phyloP scores from a whole-genome alignment of 2,329 filamentous ascomycete genomes.

The Fulvia fulva region DNA sequence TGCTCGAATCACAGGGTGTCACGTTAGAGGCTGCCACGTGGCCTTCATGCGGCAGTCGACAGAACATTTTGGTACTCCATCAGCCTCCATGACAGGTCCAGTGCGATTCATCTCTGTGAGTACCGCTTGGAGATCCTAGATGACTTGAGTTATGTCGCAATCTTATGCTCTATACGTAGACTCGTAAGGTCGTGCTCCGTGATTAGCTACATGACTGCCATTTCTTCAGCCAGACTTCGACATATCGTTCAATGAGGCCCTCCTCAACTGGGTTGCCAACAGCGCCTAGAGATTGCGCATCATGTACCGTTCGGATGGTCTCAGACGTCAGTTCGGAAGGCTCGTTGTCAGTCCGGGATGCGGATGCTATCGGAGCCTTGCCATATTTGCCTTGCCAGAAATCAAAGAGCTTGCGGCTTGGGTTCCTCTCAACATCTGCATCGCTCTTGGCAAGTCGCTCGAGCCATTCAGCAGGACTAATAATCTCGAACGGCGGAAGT shows the following conservation, averaged over 20 bases:
- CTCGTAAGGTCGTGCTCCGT: background rate
- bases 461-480: slow-evolving; percentile 16
- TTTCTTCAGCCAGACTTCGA: slow-evolving; percentile 13
- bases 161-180: background rate
- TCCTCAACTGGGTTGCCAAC: slow-evolving; percentile 9
- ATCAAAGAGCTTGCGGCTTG: slow-evolving; percentile 30
- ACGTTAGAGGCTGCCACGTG: background rate
- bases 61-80: too few relatives aligned
- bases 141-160: background rate
- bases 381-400: slow-evolving; percentile 24
- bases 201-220: slow-evolving; percentile 2
- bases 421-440: slow-evolving; percentile 22
- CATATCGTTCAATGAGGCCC: slow-evolving; percentile 9
- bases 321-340: slow-evolving; percentile 7
- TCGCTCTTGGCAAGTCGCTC: slow-evolving; percentile 15
- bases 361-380: background rate
- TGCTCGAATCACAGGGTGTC: background rate
- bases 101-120: background rate
- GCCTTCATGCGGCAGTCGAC: background rate
- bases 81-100: too few relatives aligned
- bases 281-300: slow-evolving; percentile 5
- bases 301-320: slow-evolving; percentile 6
- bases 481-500: slow-evolving; percentile 23
- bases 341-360: background rate
- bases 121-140: too few relatives aligned